These are phyloP conservation scores for Fragaria vesca DNA, from an alignment of 306 rosid genomes.

Conservation along the genomic window DNA sequence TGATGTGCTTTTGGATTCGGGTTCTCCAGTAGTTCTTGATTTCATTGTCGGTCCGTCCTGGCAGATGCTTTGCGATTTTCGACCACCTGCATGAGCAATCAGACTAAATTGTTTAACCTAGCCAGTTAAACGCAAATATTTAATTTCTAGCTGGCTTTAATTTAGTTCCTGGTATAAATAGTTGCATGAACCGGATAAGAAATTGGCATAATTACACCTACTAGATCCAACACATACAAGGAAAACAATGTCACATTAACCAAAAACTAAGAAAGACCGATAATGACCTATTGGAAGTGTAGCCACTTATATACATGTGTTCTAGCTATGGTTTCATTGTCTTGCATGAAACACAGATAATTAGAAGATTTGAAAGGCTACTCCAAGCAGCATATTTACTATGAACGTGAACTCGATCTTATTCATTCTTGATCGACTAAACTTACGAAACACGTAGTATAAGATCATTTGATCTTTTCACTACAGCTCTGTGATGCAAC, in stretches of 20 bases:
- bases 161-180: background rate
- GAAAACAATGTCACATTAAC: background rate
- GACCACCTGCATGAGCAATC: constrained; percentile 69
- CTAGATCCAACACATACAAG: background rate
- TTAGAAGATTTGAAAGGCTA: background rate
- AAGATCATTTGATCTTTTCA: background rate
- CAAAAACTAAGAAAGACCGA: background rate
- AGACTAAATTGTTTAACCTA: background rate
- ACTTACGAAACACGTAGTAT: background rate
- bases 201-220: background rate
- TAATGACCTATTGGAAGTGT: background rate
- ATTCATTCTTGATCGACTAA: background rate
- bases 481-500: background rate
- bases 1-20: constrained; percentile 89
- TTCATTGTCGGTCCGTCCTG: constrained; percentile 95
- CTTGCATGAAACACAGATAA: background rate
- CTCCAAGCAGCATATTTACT: background rate
- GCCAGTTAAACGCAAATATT: background rate
- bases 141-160: background rate
- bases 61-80: constrained; percentile 90
- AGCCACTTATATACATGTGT: background rate
- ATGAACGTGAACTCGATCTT: background rate
- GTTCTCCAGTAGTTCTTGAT: constrained; percentile 98
- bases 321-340: background rate
- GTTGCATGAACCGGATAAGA: background rate